A percentile compares a stretch with the other conserved stretches of the same genome.
These are phyloP conservation scores for Closterium sp. DNA, from an alignment of 139 green algal genomes.

Conservation along the genomic window DNA sequence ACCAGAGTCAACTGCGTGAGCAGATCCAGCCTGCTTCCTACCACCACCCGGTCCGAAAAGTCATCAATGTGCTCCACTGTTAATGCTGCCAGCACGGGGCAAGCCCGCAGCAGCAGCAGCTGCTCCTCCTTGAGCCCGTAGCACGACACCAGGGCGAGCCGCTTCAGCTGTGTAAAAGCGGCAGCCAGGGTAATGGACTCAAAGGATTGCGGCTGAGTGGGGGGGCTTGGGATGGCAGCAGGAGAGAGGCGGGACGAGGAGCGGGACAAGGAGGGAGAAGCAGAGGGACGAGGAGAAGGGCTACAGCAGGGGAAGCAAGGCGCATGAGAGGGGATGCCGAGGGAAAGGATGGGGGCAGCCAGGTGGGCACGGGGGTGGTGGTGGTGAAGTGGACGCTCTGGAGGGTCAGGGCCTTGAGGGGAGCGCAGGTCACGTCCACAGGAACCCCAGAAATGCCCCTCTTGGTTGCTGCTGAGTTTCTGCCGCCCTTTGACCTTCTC, in stretches of 20 bases:
- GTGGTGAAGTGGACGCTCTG: background rate
- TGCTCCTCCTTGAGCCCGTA: background rate
- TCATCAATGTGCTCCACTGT: background rate
- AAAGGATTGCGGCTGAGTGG: background rate
- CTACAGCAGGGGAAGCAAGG: background rate
- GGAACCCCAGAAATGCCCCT: background rate
- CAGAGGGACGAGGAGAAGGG: background rate
- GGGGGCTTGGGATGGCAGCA: too few species aligned
- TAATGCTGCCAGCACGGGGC: background rate
- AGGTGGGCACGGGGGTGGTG: background rate
- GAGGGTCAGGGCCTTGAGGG: background rate
- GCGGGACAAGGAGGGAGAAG: background rate
- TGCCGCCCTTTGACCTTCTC: background rate
- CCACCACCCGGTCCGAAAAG: background rate
- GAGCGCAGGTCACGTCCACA: background rate
- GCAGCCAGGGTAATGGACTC: background rate
- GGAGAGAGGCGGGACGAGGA: too few species aligned
- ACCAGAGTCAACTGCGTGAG: too few species aligned
- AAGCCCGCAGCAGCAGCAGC: background rate
- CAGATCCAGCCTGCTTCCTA: background rate
- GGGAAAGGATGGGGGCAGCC: background rate
- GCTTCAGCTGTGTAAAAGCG: background rate
- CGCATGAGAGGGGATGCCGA: background rate
- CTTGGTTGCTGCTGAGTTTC: background rate
- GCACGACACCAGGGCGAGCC: background rate